Base-by-base conservation (phyloP, 2,329 filamentous ascomycete genomes). In the Alternaria conjuncta region DNA sequence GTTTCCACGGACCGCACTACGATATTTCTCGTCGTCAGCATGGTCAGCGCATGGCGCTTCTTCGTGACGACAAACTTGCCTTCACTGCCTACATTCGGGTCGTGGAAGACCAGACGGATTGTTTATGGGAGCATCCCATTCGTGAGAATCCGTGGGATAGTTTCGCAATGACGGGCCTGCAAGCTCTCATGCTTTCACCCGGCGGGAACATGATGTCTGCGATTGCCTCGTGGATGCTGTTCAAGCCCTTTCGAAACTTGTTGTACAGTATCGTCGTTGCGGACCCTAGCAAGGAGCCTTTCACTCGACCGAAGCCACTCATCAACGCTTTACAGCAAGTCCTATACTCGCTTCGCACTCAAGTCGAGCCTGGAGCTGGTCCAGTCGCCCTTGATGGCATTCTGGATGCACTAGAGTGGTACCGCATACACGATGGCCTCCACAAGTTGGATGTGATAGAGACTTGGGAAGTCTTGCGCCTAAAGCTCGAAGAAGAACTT, bases 1-100 rank as follows among this genome's bases (percentile, higher is more conserved):
- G 87, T 61, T 90, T 89, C 73, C 84, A 86, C 68, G 85, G 84
- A 6, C 86, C 86, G 5, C 86, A 86, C 78, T 85, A 86, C 63
- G 83, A 88, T 47, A 87, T 90, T 54, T 84, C 87, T 55, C 76
- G 81, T 32, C 86, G 88, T n/a, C 83, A 85, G 61, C 85, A 84
- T 57, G 83, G 84, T 30, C 86, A 89, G 71, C 84, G 87, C 32
- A 84, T 87, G 71, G 84, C 88, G 10, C 80, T 90, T 9, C 80
- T 90, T 20, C 86, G 84, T 32, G 82, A 88, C 65, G 88, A 90
- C 71, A 88, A 86, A 43, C 82, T 90, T 46, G 84, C 86, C 0
- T 88, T 90, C 65, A 87, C 86, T 63, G 86, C 84, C 1, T 89
- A 89, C 71, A 86, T 90, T 62, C 85, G 87, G 18, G 82, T 88